Evolutionary conservation across 805 yeast genomes (phyloP).

Genomic region (Soucietia sequanensis): DNA sequence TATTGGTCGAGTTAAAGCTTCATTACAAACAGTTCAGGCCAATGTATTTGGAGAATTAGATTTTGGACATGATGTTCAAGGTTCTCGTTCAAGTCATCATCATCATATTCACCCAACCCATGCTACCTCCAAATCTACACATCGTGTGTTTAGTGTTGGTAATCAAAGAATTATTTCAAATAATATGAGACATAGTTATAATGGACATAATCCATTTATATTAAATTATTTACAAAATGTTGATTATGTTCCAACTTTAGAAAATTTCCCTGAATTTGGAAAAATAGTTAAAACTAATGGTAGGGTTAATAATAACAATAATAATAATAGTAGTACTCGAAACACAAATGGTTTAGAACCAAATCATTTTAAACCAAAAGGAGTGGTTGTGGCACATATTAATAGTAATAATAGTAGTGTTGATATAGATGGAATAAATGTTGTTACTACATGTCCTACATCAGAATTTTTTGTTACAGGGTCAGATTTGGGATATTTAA

Average conservation of each 20-base stretch:
- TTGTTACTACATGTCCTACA: conserved; percentile 59
- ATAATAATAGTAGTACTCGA: too few relatives aligned
- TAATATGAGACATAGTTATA: conserved; percentile 55
- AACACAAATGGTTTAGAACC: conserved; percentile 1
- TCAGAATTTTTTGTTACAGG: conserved; percentile 72
- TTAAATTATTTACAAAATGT: conserved; percentile 52
- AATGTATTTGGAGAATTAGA: conserved; percentile 48
- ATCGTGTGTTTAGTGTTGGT: conserved; percentile 33
- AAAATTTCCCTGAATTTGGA: conserved; percentile 72
- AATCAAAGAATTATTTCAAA: conserved; percentile 30
- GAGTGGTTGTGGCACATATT: conserved; percentile 59
- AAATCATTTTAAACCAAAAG: conserved; percentile 40
- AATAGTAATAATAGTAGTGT: conserved; percentile 56
- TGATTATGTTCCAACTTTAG: conserved; percentile 54
- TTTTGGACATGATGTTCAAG: conserved; percentile 19
- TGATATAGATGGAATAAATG: conserved; percentile 42
- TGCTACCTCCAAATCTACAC: conserved; percentile 31
- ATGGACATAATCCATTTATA: conserved; percentile 66
- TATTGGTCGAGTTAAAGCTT: conserved; percentile 30
- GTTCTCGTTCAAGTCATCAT: conserved; percentile 6
- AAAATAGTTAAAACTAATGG: conserved; percentile 10
- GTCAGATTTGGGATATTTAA: conserved; percentile 68
- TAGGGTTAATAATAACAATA: conserved; percentile 1
- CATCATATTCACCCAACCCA: conserved; percentile 12
- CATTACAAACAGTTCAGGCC: conserved; percentile 40